phyloP scores from a whole-genome alignment of 176 grass and related monocot genomes.

The Triticum turgidum region DNA sequence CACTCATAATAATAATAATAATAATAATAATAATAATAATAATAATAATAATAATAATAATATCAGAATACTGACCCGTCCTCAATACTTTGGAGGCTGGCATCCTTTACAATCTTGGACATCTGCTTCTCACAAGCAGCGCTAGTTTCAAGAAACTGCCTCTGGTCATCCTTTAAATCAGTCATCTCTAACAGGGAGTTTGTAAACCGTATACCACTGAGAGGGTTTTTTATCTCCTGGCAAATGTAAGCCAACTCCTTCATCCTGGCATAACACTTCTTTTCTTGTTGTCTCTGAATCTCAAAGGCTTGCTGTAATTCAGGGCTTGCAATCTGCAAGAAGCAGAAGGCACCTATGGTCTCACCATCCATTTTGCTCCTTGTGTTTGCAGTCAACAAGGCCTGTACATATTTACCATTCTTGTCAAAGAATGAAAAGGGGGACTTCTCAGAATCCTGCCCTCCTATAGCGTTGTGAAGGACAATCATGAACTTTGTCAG shows the following conservation, averaged over 20 bases:
- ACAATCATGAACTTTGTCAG: constrained; percentile 95
- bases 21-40: background rate
- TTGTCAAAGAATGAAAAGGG: constrained; percentile 93
- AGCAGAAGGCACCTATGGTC: constrained; percentile 85
- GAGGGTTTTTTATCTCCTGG: constrained; percentile 98
- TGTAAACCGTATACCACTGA: constrained; percentile 87
- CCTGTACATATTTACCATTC: constrained; percentile 91
- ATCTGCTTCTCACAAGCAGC: constrained; percentile 89
- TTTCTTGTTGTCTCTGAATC: constrained; percentile 93
- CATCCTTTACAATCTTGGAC: constrained; percentile 78
- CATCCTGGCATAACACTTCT: constrained; percentile 90
- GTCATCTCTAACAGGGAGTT: constrained; percentile 84
- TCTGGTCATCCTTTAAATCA: constrained; percentile 87
- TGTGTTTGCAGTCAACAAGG: constrained; percentile 80
- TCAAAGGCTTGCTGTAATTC: constrained; percentile 93
- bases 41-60: background rate
- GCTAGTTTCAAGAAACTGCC: constrained; percentile 94
- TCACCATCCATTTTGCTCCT: constrained; percentile 82
- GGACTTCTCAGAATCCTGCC: constrained; percentile 80
- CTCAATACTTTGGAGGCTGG: constrained; percentile 82
- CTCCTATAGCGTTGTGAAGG: constrained; percentile 87
- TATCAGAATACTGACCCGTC: constrained; percentile 59
- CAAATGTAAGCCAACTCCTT: constrained; percentile 94
- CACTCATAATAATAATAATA: background rate
- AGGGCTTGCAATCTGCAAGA: constrained; percentile 91